Conservation (phyloP, 2,329 filamentous ascomycete genomes). For the Hypoxylon sp. region DNA sequence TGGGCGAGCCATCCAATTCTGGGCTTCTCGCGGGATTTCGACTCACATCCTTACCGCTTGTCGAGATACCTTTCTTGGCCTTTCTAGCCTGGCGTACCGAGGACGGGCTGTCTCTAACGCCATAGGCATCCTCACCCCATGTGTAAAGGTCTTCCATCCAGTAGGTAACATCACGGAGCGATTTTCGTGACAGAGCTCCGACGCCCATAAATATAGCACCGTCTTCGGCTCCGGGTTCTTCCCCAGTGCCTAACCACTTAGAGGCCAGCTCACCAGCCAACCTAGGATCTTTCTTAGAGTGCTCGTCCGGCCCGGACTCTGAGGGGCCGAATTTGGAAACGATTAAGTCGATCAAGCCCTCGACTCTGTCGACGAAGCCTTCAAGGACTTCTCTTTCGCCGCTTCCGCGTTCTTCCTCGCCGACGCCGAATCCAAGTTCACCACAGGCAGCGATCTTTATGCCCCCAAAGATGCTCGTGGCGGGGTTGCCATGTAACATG, state of each 20-base stretch:
- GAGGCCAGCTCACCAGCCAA: constrained; percentile 45
- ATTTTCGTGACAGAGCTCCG: constrained; percentile 77
- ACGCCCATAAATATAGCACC: constrained; percentile 88
- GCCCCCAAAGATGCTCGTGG: constrained; percentile 80
- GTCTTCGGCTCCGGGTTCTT: constrained; percentile 77
- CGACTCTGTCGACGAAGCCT: constrained; percentile 81
- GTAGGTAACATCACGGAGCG: constrained; percentile 77
- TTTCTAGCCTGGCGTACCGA: constrained; percentile 68
- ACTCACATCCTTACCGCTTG: constrained; percentile 19
- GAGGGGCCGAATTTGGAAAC: constrained; percentile 82
- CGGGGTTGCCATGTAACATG: constrained; percentile 89
- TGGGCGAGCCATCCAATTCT: constrained; percentile 10
- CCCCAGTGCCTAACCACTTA: constrained; percentile 82
- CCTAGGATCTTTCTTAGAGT: constrained; percentile 49
- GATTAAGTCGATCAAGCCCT: constrained; percentile 88
- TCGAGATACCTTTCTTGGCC: constrained; percentile 48
- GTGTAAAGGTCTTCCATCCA: constrained; percentile 93
- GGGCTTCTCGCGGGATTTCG: constrained; percentile 28
- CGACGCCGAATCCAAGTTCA: constrained; percentile 92
- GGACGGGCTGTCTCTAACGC: constrained; percentile 81
- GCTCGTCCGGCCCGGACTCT: constrained; percentile 50
- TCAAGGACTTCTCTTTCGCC: constrained; percentile 94
- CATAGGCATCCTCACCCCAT: constrained; percentile 87
- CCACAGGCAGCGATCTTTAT: constrained; percentile 91
- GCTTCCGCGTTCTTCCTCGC: constrained; percentile 94